Evolutionary conservation across 2,329 filamentous ascomycete species (phyloP), one percentile per base, ranked within the genome.

Genomic region (Cryoendolithus antarcticus): DNA sequence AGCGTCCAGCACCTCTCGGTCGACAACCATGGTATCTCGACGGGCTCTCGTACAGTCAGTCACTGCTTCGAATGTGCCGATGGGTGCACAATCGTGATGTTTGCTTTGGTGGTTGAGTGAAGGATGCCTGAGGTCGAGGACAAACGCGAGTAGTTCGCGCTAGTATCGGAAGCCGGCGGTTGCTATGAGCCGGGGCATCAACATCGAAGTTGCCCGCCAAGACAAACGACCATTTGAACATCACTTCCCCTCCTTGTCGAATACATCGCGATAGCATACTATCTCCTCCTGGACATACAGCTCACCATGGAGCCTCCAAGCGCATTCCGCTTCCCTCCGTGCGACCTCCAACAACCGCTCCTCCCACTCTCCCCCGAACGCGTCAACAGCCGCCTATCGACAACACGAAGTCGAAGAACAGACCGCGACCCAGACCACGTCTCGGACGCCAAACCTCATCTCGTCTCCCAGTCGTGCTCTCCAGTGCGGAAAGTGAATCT

Each of bases 281-380:
- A 6, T 4, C 3, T 12, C n/a, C 11, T 11, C 30, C 24, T 3
- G 24, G 24, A 21, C 7, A 27, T 6, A 27, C 7, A 27, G 24
- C 4, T 2, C 33, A 39, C 39, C 9, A 61, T 61, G 56, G 60
- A 62, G 48, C 55, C 61, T 19, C 59, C 61, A 53, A 57, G 57
- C 46, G 61, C 63, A 52, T 69, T 67, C 49, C 63, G 68, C 44
- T 69, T 69, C 51, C 72, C 74, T 44, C 67, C 73, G 30, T 68
- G 66, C 44, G 67, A 68, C 47, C 37, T 42, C 28, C 44, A 45
- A 42, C 73, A 27, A 27, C 24, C 79, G 38, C 65, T 82, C 35
- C 73, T 75, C 46, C 64, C 70, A 29, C 64, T 73, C 38, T 78
- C 79, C 12, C 75, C 77, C 7, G 77, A 81, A 50, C 76, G 77